phyloP scores from a whole-genome alignment of 148 eudicot species.

The Mesembryanthemum crystallinum region DNA sequence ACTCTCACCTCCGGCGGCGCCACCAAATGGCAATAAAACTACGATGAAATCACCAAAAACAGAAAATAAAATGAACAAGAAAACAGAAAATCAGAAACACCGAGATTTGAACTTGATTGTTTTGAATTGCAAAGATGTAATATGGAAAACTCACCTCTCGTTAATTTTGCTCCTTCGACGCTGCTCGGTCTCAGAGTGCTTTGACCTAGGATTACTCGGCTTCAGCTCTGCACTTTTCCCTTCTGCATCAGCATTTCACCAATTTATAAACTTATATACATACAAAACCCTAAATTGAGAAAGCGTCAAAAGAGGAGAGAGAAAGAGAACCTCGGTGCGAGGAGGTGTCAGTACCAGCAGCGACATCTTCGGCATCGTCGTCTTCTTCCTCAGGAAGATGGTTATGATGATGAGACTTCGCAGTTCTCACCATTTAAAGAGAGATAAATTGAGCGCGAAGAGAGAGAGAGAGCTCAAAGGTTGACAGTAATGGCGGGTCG shows the following conservation, averaged over 20 bases:
- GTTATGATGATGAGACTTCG: constrained; percentile 25
- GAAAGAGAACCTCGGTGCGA: constrained; percentile 48
- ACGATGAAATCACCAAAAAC: not conserved
- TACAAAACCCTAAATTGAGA: not conserved
- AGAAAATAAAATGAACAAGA: not conserved
- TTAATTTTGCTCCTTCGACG: constrained; percentile 90
- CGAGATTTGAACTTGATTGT: not conserved
- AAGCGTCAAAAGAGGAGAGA: not conserved
- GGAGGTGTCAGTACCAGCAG: constrained; percentile 48
- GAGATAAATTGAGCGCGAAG: not conserved
- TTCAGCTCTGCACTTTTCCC: constrained; percentile 52
- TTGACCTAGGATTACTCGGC: constrained; percentile 53
- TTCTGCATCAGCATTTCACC: constrained; percentile 36
- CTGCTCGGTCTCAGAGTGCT: constrained; percentile 97
- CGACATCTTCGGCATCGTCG: constrained; percentile 51
- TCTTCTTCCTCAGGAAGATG: constrained; percentile 42
- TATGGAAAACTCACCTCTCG: constrained; percentile 51
- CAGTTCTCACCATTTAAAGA: constrained; percentile 39
- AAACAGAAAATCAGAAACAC: not conserved
- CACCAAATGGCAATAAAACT: not conserved
- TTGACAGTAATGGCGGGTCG: constrained; percentile 25
- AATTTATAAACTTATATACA: constrained; percentile 1
- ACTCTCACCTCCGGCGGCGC: not conserved
- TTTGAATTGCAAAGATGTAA: not conserved
- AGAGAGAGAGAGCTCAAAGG: constrained; percentile 18